Conservation (phyloP, 805 yeast species). For the Candida taoyuanica region DNA sequence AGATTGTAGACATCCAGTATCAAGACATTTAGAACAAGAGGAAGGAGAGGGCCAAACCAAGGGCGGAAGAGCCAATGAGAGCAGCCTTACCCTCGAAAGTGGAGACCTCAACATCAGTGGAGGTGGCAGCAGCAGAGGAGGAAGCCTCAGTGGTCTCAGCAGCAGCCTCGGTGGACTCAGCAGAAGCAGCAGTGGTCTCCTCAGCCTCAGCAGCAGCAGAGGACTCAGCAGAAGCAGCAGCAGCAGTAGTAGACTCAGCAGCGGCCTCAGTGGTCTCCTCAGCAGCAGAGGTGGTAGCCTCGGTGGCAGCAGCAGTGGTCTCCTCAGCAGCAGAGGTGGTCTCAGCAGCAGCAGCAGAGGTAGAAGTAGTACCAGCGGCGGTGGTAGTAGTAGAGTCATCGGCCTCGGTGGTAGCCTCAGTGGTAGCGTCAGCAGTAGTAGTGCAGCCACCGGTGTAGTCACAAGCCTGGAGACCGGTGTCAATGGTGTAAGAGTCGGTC, state of each 20-base stretch:
- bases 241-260: not conserved
- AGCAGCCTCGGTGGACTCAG: conserved; percentile 7
- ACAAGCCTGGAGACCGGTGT: conserved; percentile 23
- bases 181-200: not conserved
- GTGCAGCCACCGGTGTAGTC: conserved; percentile 34
- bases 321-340: conserved; percentile 4
- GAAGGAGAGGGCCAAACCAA: conserved; percentile 20
- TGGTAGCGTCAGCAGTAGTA: conserved; percentile 13
- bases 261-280: conserved; percentile 12
- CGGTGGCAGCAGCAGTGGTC: conserved; percentile 14
- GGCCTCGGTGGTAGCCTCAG: conserved; percentile 14
- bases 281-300: conserved; percentile 13
- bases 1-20: not conserved
- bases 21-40: conserved; percentile 11
- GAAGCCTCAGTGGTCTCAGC: conserved; percentile 15
- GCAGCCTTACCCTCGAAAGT: conserved; percentile 23
- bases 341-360: conserved; percentile 5
- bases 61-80: conserved; percentile 18
- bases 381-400: conserved; percentile 22
- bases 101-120: conserved; percentile 1
- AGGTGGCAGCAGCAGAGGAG: conserved; percentile 16
- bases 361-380: conserved; percentile 3
- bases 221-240: conserved; percentile 1
- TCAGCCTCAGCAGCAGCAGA: not conserved
- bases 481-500: conserved; percentile 14